A percentile compares a stretch with the other conserved stretches of the same genome.
These are phyloP conservation scores for Voacanga thouarsii DNA, from an alignment of 257 asterid species.

Conservation along the genomic window DNA sequence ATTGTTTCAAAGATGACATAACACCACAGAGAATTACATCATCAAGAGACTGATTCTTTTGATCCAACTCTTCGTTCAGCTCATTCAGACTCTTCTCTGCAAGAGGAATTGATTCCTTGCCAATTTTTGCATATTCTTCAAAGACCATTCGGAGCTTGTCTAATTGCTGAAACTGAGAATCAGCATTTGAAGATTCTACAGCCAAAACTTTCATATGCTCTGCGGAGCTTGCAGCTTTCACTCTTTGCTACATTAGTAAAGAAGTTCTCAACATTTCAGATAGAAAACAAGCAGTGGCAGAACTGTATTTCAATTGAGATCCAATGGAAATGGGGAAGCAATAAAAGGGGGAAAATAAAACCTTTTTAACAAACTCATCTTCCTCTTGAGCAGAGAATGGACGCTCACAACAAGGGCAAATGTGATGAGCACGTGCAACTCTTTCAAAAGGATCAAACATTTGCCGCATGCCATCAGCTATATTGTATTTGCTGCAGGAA, in stretches of 20 bases:
- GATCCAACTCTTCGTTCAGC: conserved; percentile 70
- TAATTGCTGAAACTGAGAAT: conserved; percentile 75
- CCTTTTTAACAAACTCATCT: conserved; percentile 88
- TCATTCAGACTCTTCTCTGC: conserved; percentile 65
- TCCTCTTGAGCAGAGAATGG: conserved; percentile 87
- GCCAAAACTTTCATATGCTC: conserved; percentile 58
- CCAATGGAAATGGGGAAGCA: not conserved
- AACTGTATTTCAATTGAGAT: conserved; percentile 12
- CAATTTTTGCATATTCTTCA: conserved; percentile 72
- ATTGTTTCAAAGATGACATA: conserved; percentile 15
- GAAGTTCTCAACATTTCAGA: conserved; percentile 12
- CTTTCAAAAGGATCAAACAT: conserved; percentile 74
- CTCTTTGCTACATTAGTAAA: conserved; percentile 66
- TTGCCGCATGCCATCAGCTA: conserved; percentile 63
- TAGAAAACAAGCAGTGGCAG: conserved; percentile 4
- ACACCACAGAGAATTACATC: conserved; percentile 56
- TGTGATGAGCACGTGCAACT: conserved; percentile 86
- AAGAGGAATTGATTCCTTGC: conserved; percentile 68
- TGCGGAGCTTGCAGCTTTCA: conserved; percentile 52
- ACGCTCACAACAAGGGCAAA: conserved; percentile 92
- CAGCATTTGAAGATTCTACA: conserved; percentile 59
- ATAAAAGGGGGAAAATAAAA: conserved; percentile 19
- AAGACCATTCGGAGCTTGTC: conserved; percentile 76
- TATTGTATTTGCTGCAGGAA: conserved; percentile 56
- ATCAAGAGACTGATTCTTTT: conserved; percentile 80